phyloP scores from a whole-genome alignment of 257 asterid species.

The Rauvolfia tetraphylla region DNA sequence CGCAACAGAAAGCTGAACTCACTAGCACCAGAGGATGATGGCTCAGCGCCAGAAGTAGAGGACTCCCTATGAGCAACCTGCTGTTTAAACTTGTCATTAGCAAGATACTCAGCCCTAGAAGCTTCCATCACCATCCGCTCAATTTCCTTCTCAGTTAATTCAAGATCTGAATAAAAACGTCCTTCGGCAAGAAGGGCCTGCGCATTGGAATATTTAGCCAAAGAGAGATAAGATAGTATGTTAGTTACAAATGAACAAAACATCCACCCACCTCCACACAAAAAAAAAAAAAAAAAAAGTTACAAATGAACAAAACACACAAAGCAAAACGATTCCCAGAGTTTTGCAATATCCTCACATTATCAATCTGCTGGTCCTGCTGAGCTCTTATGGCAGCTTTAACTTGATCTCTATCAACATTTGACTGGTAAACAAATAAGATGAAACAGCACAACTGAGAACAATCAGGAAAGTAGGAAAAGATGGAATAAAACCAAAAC shows the following conservation, averaged over 20 bases:
- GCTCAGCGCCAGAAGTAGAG: constrained; percentile 87
- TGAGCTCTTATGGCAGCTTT: constrained; percentile 98
- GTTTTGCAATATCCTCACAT: constrained; percentile 34
- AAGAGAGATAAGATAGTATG: not conserved
- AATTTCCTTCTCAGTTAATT: constrained; percentile 94
- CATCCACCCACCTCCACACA: too few relatives aligned
- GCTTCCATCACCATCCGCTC: constrained; percentile 98
- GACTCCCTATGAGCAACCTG: constrained; percentile 64
- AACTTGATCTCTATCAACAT: constrained; percentile 77
- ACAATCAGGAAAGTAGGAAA: not conserved
- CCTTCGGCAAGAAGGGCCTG: constrained; percentile 99
- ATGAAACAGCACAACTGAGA: not conserved
- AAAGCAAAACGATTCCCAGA: not conserved
- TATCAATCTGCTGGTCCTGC: constrained; percentile 97
- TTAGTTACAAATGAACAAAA: not conserved
- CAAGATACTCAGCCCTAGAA: constrained; percentile 85
- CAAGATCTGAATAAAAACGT: constrained; percentile 93
- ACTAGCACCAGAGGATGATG: constrained; percentile 98
- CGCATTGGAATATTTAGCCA: constrained; percentile 16
- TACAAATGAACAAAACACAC: not conserved
- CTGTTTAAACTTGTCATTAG: constrained; percentile 61
- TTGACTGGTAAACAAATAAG: constrained; percentile 42
- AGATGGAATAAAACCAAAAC: not conserved
- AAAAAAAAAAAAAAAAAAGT: too few relatives aligned
- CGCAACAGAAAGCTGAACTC: constrained; percentile 29